Evolutionary conservation across 1,284 basidiomycete genomes (phyloP).

Genomic region (Schizophyllum amplum): DNA sequence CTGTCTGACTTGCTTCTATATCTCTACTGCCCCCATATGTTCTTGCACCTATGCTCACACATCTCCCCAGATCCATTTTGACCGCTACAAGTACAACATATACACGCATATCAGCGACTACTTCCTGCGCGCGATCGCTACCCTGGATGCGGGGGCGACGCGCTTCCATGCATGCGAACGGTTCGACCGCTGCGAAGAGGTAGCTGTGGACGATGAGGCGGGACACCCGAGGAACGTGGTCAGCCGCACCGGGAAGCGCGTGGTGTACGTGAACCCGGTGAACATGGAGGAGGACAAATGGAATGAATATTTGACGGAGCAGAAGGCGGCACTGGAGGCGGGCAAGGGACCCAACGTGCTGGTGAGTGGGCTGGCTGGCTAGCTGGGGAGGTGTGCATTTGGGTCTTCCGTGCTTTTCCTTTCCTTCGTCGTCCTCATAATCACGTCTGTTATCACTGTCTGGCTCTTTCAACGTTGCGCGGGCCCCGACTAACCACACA

Average conservation of each 20-base stretch:
- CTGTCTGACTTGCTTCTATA: too few species aligned
- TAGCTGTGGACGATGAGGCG: slow-evolving; percentile 35
- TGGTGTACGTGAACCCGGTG: slow-evolving; percentile 75
- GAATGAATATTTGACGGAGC: slow-evolving; percentile 51
- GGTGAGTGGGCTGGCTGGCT: slow-evolving; percentile 30
- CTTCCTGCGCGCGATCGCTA: slow-evolving; percentile 57
- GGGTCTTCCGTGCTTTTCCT: too few species aligned
- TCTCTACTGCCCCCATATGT: too few species aligned
- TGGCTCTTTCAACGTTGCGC: too few species aligned
- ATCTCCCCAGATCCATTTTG: slow-evolving; percentile 71
- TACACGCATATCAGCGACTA: slow-evolving; percentile 57
- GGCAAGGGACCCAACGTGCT: slow-evolving; percentile 44
- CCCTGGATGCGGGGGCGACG: slow-evolving; percentile 47
- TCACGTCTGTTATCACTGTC: too few species aligned
- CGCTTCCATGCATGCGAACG: slow-evolving; percentile 92
- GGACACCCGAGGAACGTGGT: slow-evolving; percentile 18
- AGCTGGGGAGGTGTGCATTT: neutral
- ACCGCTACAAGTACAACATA: slow-evolving; percentile 76
- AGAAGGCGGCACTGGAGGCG: slow-evolving; percentile 30
- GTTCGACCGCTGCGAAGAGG: slow-evolving; percentile 62
- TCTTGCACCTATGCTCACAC: too few species aligned
- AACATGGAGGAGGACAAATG: slow-evolving; percentile 55
- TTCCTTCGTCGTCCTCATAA: too few species aligned
- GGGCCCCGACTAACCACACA: too few species aligned
- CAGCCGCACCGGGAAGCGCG: slow-evolving; percentile 39